A percentile compares a stretch with the other conserved stretches of the same genome.
These are phyloP conservation scores for Tulasnella sp. DNA, from an alignment of 768 basidiomycete species.

Conservation along the genomic window DNA sequence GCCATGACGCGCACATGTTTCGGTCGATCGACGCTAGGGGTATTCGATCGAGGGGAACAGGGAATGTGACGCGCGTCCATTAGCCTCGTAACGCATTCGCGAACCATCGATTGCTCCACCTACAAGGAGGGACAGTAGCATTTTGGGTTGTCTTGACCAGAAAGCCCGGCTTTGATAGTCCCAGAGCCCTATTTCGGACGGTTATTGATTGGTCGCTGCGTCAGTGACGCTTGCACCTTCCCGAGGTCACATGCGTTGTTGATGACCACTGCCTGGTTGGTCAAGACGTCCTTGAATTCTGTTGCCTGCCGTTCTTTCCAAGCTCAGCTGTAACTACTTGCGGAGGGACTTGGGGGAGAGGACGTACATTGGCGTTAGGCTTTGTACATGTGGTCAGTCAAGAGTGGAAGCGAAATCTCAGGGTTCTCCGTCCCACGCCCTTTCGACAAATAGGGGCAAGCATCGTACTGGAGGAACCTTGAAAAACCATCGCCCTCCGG, in stretches of 20 bases:
- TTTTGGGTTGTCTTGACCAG: conserved; percentile 97
- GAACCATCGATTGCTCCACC: conserved; percentile 25
- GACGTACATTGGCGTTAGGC: too few species aligned
- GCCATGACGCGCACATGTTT: conserved; percentile 98
- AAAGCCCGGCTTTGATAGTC: conserved; percentile 97
- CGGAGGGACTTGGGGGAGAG: too few species aligned
- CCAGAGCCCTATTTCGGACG: conserved; percentile 81
- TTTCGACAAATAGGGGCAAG: background rate
- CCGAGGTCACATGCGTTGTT: conserved; percentile 64
- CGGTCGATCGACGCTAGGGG: conserved; percentile 93
- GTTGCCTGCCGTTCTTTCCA: too few species aligned
- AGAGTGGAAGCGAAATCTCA: background rate
- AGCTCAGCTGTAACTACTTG: too few species aligned
- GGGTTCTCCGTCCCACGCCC: background rate
- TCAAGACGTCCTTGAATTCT: conserved; percentile 87
- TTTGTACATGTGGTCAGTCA: background rate
- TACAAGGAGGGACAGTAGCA: conserved; percentile 99
- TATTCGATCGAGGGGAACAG: too few species aligned
- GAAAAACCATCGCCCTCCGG: background rate
- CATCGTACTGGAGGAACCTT: too few species aligned
- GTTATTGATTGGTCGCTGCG: background rate
- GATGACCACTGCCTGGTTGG: conserved; percentile 97
- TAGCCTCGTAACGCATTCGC: too few species aligned
- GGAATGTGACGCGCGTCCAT: background rate
- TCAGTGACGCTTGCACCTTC: background rate